Evolutionary conservation across 208 protist species (phyloP).

Genomic region (Balamuthia mandrillaris): DNA sequence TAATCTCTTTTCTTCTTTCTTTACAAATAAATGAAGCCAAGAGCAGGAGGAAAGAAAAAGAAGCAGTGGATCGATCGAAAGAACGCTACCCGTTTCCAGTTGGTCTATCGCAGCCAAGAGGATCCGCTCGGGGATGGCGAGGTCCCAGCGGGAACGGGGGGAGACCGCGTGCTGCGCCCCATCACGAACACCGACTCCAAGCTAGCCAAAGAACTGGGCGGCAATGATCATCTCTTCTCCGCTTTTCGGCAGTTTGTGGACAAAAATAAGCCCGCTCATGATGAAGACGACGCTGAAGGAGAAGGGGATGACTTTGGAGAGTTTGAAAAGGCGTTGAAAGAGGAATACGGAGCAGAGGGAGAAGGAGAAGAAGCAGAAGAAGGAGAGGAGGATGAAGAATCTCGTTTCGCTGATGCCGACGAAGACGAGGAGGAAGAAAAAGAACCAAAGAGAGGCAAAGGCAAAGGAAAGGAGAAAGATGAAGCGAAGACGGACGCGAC

Average conservation of each 20-base stretch:
- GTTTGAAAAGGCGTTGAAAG: neutral
- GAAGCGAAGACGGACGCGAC: neutral
- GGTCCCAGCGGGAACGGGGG: neutral
- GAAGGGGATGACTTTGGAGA: neutral
- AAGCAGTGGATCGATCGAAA: constrained; percentile 8
- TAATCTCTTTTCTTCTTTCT: neutral
- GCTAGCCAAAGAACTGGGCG: too few species aligned
- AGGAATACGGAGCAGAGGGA: neutral
- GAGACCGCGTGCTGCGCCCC: neutral
- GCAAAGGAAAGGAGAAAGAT: neutral
- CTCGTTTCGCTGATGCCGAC: neutral
- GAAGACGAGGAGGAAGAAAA: too few species aligned
- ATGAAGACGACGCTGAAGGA: neutral
- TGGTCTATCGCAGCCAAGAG: neutral
- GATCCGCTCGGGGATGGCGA: neutral
- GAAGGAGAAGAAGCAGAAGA: neutral
- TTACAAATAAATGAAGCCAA: too few species aligned
- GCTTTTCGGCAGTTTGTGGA: neutral
- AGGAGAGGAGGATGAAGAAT: neutral
- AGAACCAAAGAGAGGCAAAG: too few species aligned
- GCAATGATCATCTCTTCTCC: neutral
- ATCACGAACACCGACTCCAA: too few species aligned
- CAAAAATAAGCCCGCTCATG: neutral
- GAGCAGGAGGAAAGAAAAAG: neutral
- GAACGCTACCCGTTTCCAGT: neutral